Evolutionary conservation across 2,329 filamentous ascomycete genomes (phyloP).

Genomic region (Trichoderma hamatum): DNA sequence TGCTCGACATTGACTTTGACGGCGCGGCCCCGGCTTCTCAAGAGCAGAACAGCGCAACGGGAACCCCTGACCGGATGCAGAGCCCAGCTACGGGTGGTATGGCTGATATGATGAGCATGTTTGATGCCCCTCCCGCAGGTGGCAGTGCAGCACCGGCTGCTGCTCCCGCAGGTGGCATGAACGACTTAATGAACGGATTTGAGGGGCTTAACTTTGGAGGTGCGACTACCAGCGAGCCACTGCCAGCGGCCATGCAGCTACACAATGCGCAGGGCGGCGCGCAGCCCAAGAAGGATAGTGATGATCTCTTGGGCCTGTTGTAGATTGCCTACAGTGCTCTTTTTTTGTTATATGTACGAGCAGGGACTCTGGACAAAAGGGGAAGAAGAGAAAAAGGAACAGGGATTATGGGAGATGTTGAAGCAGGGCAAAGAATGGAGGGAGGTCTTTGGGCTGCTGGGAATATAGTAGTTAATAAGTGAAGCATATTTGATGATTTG

Average conservation of each 20-base stretch:
- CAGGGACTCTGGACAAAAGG: background rate
- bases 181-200: constrained; percentile 90
- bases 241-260: constrained; percentile 65
- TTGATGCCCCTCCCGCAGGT: constrained; percentile 63
- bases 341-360: constrained; percentile 7
- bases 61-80: constrained; percentile 69
- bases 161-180: constrained; percentile 64
- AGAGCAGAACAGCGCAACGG: constrained; percentile 58
- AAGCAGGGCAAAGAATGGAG: background rate
- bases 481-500: constrained; percentile 17
- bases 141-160: constrained; percentile 39
- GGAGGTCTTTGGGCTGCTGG: constrained; percentile 1
- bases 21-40: constrained; percentile 88
- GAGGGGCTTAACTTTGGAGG: constrained; percentile 72
- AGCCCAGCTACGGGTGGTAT: constrained; percentile 62
- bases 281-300: constrained; percentile 58
- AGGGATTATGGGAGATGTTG: background rate
- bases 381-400: background rate
- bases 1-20: constrained; percentile 95
- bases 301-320: constrained; percentile 59
- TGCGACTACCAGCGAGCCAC: constrained; percentile 54
- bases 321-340: constrained; percentile 33
- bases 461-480: constrained; percentile 22
- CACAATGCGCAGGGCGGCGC: constrained; percentile 42
- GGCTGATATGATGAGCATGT: constrained; percentile 70